Base-by-base conservation (phyloP, 2,329 filamentous ascomycete genomes). In the Fusarium stilboides region DNA sequence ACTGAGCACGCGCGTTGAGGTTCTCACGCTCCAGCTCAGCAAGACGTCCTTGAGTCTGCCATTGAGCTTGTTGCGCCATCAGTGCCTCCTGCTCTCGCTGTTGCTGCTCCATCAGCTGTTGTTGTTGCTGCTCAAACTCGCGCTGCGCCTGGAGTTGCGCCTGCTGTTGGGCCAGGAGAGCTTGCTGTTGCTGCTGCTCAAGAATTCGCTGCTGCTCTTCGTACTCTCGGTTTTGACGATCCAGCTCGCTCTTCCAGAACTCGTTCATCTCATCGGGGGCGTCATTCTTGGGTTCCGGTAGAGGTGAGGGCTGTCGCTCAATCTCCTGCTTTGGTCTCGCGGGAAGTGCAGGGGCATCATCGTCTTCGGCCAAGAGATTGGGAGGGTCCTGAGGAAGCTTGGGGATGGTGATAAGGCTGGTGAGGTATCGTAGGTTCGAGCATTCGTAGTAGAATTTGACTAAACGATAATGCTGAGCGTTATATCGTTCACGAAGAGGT, bases 391-490 rank as follows among this genome's bases (percentile, higher is more conserved):
- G 93, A 1, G 96, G 94, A 51, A 99, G 87, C 79, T 98, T 98
- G 1, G 96, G 96, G 8, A 99, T 94, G 3, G 94, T 97, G 76
- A 99, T 98, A 52, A 99, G 85, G 75, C 94, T 97, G 15, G 96
- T 99, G 49, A 99, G 87, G 78, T 99, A 99, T 73, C 96, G 92
- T 57, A 99, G 86, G 79, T 98, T 99, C 13, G 96, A 98, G 81
- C 96, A 99, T 82, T 99, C 96, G 81, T 98, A 98, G 83, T 99
- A 99, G 82, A 98, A 99, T 77, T 97, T 96, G 77, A 97, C 92
- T 17, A 99, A 88, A 19, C 96, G 92, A 83, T 98, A 95, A 80
- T 99, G 96, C 77, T 98, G 96, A 15, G 96, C 94, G 79, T 98
- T 92, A 79, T 98, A 99, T 75, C 95, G 88, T 66, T 91, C 89